Evolutionary conservation across 306 rosid species (phyloP), one percentile per base, ranked within the genome.

Genomic region (Cotoneaster glaucophyllus): DNA sequence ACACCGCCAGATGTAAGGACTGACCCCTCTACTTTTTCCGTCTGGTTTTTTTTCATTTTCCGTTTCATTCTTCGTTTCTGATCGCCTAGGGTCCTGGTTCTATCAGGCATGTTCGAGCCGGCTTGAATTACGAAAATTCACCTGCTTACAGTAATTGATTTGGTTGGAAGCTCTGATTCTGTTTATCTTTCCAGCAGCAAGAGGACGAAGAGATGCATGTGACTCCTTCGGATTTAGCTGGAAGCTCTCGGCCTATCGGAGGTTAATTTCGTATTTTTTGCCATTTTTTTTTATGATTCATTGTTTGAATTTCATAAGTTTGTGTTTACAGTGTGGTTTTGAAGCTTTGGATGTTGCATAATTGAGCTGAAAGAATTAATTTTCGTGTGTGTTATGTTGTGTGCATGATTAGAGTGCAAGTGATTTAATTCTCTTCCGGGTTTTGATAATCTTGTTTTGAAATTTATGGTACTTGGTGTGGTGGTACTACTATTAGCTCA

Each of bases 231-330:
- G 90, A 87, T 84, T 71, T 75, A 67, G 85, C 80, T 50, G 88
- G 84, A 68, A 86, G 88, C 48, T 88, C 88, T 77, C 88, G 79
- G 76, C 86, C 90, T 45, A 84, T 87, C 88, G 90, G 84, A 87
- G 90, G 90, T 87, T 80, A 64, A 7, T 28, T 28, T 70, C 22
- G 6, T 3, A 8, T 5, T 6, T 34, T 18, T 43, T 29, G 21
- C 21, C 5, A 68, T 64, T 43, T n/a, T 37, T n/a, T 37, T 15
- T 12, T 11, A 3, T 73, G 9, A 59, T 67, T 32, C 50, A 31
- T 32, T 26, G 25, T 70, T 61, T 66, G 5, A 58, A 70, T 77
- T 77, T 74, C 34, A 6, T 79, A 14, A 54, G 41, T 58, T 74
- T 52, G 37, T 64, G 26, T 29, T 19, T 53, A 64, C 14, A 34